Evolutionary conservation across 192 early-diverging fungal genomes (phyloP).

Genomic region (Rhizophagus sp.): DNA sequence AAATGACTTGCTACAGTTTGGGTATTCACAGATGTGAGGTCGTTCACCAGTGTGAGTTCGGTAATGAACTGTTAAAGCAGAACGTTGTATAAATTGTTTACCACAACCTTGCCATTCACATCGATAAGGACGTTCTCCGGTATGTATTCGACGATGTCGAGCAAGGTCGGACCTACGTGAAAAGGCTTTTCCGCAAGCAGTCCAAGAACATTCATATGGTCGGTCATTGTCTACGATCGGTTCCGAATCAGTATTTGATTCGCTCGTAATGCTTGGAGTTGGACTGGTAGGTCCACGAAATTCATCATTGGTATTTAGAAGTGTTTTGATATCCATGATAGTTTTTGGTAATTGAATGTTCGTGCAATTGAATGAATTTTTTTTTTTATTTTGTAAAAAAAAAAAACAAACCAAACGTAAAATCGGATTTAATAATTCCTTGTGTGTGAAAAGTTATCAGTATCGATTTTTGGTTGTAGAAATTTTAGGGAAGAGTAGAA

Average conservation of each 20-base stretch:
- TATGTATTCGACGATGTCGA: conserved; percentile 59
- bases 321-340: neutral
- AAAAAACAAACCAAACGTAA: neutral
- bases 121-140: conserved; percentile 54
- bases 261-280: neutral
- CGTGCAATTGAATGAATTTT: neutral
- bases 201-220: conserved; percentile 47
- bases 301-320: conserved; percentile 9
- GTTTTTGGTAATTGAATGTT: neutral
- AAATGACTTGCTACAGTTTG: conserved; percentile 74
- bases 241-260: conserved; percentile 11
- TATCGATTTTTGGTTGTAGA: too few relatives aligned
- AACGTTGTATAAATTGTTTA: conserved; percentile 64
- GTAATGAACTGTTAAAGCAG: conserved; percentile 78
- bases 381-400: neutral
- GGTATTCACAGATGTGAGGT: conserved; percentile 69
- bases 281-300: conserved; percentile 1
- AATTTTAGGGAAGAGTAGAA: too few relatives aligned
- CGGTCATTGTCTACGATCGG: conserved; percentile 32
- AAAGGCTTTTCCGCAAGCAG: conserved; percentile 51
- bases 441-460: neutral
- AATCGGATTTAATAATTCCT: neutral
- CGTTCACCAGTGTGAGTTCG: conserved; percentile 79
- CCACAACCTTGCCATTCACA: conserved; percentile 52
- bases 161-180: conserved; percentile 57